These are phyloP conservation scores for Hypoxylon fuscum DNA, from an alignment of 495 filamentous ascomycete species.

Conservation along the genomic window DNA sequence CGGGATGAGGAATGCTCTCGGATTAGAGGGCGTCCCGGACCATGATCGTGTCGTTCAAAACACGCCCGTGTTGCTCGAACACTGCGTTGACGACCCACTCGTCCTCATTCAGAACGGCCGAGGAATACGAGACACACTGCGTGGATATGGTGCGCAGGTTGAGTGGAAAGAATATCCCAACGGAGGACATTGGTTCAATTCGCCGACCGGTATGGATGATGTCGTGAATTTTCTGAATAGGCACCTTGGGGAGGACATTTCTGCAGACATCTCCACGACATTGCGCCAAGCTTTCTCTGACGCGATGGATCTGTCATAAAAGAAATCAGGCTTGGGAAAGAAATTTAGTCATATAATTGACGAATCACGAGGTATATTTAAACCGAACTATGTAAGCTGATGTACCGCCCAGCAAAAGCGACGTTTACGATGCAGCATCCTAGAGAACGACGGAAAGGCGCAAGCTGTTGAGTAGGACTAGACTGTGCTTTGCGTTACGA, in stretches of 20 bases:
- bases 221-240: constrained; percentile 53
- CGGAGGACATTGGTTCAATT: constrained; percentile 66
- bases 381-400: neutral
- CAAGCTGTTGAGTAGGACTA: too few species aligned
- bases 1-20: constrained; percentile 41
- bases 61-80: constrained; percentile 63
- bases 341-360: neutral
- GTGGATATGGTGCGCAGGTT: constrained; percentile 53
- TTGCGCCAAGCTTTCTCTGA: neutral
- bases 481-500: too few species aligned
- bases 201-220: constrained; percentile 60
- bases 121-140: constrained; percentile 50
- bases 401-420: neutral
- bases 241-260: neutral
- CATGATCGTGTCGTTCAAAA: constrained; percentile 32
- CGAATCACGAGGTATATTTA: neutral
- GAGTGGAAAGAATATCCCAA: constrained; percentile 61
- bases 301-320: constrained; percentile 19
- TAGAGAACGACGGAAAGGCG: too few species aligned
- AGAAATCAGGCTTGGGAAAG: neutral
- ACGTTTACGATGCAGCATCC: neutral
- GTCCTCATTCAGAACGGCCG: constrained; percentile 56
- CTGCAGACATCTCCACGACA: neutral
- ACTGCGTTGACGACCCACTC: constrained; percentile 62
- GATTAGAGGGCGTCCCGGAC: constrained; percentile 21